Evolutionary conservation across 495 filamentous ascomycete species (phyloP), one percentile per base, ranked within the genome.

Genomic region (Glonium stellatum): DNA sequence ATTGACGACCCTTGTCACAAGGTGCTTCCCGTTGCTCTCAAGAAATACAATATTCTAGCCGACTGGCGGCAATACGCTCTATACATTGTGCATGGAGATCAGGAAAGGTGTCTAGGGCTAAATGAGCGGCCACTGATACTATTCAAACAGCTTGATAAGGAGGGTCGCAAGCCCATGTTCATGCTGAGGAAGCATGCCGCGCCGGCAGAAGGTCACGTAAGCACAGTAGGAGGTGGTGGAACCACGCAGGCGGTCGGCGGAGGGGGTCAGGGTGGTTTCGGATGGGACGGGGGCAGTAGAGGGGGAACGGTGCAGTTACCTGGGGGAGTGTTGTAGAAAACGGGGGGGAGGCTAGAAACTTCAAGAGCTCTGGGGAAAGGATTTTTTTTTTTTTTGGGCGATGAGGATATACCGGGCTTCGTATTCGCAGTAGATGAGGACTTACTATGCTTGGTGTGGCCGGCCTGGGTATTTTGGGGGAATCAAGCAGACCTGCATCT

Each of bases 1-100:
- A 92, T 96, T 85, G 93, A 98, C 60, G 93, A 97, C 66, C 93
- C 93, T 0, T 98, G 93, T 77, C 85, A 96, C 75, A 97, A 96
- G 69, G 93, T 98, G 35, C 82, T 98, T 9, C 93, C 93, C 1
- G 93, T 95, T 25, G 93, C 93, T 11, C 79, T 98, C 22, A 92
- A 92, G 71, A 95, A 96, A 70, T 98, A 98, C 77, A 93, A 97
- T 71, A 98, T 98, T 79, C 88, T 93, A 59, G 90, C 89, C 21
- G 92, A 96, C 55, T 96, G 91, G 87, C 89, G 92, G 65, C 87
- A 96, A 67, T 98, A 98, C 65, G 92, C 93, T 1, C 79, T 98
- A 27, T 98, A 97, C 69, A 97, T 97, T 61, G 93, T 98, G 1
- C 93, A 96, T 66, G 93, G 93, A 19, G 92, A 98, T 63, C 89